phyloP scores from a whole-genome alignment of 2,329 filamentous ascomycete genomes.

The Coniochaeta sp. region DNA sequence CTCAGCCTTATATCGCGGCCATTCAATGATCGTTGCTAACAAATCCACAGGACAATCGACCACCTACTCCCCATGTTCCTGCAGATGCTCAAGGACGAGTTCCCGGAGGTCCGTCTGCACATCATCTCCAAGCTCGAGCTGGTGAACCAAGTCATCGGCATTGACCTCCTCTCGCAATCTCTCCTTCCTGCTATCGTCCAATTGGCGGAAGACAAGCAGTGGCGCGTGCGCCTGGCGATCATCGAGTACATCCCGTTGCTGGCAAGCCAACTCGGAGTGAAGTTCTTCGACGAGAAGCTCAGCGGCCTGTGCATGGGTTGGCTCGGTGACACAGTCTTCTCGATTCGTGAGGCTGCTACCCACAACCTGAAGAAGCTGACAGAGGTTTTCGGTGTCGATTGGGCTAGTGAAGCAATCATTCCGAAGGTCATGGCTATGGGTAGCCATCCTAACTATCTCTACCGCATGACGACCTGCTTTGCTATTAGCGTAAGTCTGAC shows the following conservation, averaged over 20 bases:
- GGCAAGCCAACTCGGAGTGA: constrained; percentile 88
- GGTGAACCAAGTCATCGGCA: constrained; percentile 98
- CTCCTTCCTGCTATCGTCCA: constrained; percentile 96
- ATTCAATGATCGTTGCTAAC: constrained; percentile 8
- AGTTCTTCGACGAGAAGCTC: constrained; percentile 98
- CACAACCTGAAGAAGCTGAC: constrained; percentile 98
- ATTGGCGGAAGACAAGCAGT: constrained; percentile 97
- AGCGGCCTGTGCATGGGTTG: constrained; percentile 95
- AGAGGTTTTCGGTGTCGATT: constrained; percentile 96
- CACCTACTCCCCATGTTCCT: constrained; percentile 98
- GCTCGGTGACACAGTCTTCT: constrained; percentile 97
- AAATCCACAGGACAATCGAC: constrained; percentile 69
- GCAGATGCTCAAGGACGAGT: constrained; percentile 99
- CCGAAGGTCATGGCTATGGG: constrained; percentile 99
- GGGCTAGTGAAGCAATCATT: constrained; percentile 95
- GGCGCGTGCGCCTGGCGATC: constrained; percentile 94
- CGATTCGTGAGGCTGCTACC: constrained; percentile 93
- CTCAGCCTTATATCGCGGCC: neutral
- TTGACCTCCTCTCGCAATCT: constrained; percentile 92
- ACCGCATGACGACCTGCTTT: constrained; percentile 99
- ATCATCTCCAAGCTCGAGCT: constrained; percentile 99
- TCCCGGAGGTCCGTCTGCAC: constrained; percentile 93
- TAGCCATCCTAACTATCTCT: constrained; percentile 95
- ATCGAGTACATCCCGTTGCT: constrained; percentile 98
- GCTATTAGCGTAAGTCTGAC: constrained; percentile 76